Conservation (phyloP, 2,329 filamentous ascomycete species). For the Aureobasidium sp. region DNA sequence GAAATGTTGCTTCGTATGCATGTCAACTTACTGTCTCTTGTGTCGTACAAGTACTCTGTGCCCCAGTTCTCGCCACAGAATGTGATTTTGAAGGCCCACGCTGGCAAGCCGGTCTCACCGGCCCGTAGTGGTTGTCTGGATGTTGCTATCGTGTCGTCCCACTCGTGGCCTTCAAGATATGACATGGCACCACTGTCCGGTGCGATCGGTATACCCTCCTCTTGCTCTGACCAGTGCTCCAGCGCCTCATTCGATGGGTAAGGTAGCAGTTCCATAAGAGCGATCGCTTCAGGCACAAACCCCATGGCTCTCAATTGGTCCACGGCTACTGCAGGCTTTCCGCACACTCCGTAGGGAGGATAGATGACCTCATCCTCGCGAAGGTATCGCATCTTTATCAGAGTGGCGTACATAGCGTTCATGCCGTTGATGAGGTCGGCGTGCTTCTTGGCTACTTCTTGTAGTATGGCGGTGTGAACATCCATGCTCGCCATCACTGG, state of each 20-base stretch:
- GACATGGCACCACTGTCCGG: slow-evolving; percentile 14
- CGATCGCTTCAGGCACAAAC: slow-evolving; percentile 7
- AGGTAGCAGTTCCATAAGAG: slow-evolving; percentile 11
- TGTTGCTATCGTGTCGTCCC: slow-evolving; percentile 4
- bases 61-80: slow-evolving; percentile 7
- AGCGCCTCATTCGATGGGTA: slow-evolving; percentile 13
- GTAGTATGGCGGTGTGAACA: neutral
- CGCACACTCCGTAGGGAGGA: slow-evolving; percentile 6
- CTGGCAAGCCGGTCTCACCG: slow-evolving; percentile 12
- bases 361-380: slow-evolving; percentile 8
- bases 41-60: slow-evolving; percentile 15
- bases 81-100: slow-evolving; percentile 15
- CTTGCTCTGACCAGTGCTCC: slow-evolving; percentile 5
- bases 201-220: slow-evolving; percentile 13
- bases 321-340: slow-evolving; percentile 3
- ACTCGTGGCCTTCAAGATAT: slow-evolving; percentile 14
- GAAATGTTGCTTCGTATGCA: too few relatives aligned
- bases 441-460: slow-evolving; percentile 6
- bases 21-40: slow-evolving; percentile 7
- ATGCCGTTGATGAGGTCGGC: slow-evolving; percentile 11
- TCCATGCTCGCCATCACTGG: neutral
- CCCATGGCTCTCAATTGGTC: neutral
- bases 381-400: slow-evolving; percentile 14
- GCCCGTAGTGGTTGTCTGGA: slow-evolving; percentile 8
- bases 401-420: neutral